Evolutionary conservation across 441 rosid species (phyloP).

Genomic region (Eruca vesicaria): DNA sequence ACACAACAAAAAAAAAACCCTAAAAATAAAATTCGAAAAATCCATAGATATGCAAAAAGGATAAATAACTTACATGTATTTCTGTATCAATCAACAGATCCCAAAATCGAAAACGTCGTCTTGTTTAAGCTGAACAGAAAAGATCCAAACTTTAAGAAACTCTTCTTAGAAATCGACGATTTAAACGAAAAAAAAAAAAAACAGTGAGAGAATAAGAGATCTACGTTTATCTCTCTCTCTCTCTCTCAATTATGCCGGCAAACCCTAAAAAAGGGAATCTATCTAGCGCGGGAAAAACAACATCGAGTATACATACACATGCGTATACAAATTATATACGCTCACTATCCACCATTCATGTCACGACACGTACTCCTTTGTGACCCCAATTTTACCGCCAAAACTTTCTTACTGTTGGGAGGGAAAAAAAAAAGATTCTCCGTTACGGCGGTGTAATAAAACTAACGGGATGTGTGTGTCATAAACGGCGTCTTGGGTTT

Average conservation of each 20-base stretch:
- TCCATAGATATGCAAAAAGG: not conserved
- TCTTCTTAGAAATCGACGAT: not conserved
- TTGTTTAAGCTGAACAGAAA: conserved; percentile 12
- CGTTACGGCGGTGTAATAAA: conserved; percentile 34
- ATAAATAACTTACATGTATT: conserved; percentile 17
- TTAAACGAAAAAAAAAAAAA: conserved; percentile 6
- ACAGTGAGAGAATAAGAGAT: not conserved
- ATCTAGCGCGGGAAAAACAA: conserved; percentile 82
- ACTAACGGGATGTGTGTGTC: not conserved
- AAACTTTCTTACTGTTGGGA: conserved; percentile 37
- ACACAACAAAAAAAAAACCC: too few relatives aligned
- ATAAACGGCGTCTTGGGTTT: not conserved
- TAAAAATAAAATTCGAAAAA: not conserved
- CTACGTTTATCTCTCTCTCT: conserved; percentile 29
- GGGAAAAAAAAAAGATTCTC: conserved; percentile 37
- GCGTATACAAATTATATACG: conserved; percentile 27
- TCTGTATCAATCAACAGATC: conserved; percentile 10
- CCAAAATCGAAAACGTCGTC: conserved; percentile 13
- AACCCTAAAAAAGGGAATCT: conserved; percentile 43
- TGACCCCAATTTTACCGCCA: conserved; percentile 57
- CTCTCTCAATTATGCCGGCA: conserved; percentile 33
- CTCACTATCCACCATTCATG: conserved; percentile 22
- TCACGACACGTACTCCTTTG: conserved; percentile 33
- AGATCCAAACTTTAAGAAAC: conserved; percentile 23
- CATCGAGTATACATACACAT: conserved; percentile 35